phyloP scores from a whole-genome alignment of 352 stramenopile genomes.

The Phytophthora macrochlamydospora region DNA sequence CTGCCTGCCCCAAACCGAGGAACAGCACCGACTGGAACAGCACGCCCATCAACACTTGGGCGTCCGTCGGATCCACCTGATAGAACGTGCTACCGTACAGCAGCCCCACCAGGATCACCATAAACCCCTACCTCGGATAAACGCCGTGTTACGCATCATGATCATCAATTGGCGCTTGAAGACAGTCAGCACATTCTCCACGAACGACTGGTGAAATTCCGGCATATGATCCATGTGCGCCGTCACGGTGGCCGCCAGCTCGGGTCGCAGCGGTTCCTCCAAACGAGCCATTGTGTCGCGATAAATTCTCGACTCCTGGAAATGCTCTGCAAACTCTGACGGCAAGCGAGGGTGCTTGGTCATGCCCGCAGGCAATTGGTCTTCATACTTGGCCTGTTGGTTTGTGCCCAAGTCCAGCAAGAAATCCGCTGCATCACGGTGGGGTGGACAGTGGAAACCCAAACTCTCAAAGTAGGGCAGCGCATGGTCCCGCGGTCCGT shows the following conservation, averaged over 20 bases:
- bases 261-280: slow-evolving; percentile 78
- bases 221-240: slow-evolving; percentile 71
- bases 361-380: neutral
- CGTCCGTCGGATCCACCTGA: slow-evolving; percentile 28
- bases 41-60: slow-evolving; percentile 53
- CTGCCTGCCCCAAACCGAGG: slow-evolving; percentile 60
- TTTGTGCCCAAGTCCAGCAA: slow-evolving; percentile 52
- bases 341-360: slow-evolving; percentile 12
- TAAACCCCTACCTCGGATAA: slow-evolving; percentile 28
- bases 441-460: slow-evolving; percentile 42
- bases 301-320: slow-evolving; percentile 49
- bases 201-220: slow-evolving; percentile 19
- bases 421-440: slow-evolving; percentile 48
- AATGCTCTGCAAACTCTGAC: slow-evolving; percentile 46
- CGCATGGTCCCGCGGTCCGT: slow-evolving; percentile 26
- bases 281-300: slow-evolving; percentile 42
- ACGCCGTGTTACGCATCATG: slow-evolving; percentile 41
- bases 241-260: slow-evolving; percentile 75
- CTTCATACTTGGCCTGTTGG: slow-evolving; percentile 46
- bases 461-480: slow-evolving; percentile 53
- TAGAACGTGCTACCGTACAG: slow-evolving; percentile 42
- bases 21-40: slow-evolving; percentile 80
- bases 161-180: slow-evolving; percentile 51
- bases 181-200: slow-evolving; percentile 12
- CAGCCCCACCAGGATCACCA: slow-evolving; percentile 42